Percentiles rank a stretch among this genome's conserved stretches.
Evolutionary conservation across 345 rosid genomes (phyloP).

Genomic region (Cochlearia excelsa): DNA sequence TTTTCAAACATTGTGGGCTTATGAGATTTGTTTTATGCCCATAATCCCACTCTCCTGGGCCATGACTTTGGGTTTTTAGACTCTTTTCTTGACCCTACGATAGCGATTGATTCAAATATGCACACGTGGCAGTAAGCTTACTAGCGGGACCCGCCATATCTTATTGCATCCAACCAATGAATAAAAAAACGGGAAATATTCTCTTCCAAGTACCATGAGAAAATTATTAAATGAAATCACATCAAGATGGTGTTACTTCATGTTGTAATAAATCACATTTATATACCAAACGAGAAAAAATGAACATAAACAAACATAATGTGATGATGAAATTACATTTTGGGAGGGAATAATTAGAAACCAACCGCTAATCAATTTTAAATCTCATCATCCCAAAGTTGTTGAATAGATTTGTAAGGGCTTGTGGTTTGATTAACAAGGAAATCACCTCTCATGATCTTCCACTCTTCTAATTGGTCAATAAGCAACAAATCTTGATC

Average conservation of each 20-base stretch:
- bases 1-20: no score
- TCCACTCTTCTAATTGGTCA: constrained; percentile 58
- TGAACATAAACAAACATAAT: constrained; percentile 5
- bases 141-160: no score
- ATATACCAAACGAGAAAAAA: constrained; percentile 19
- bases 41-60: no score
- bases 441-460: constrained; percentile 79
- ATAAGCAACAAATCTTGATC: constrained; percentile 51
- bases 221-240: not conserved
- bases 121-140: no score
- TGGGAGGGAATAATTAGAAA: constrained; percentile 1
- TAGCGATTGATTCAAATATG: no score
- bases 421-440: constrained; percentile 67
- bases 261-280: constrained; percentile 20
- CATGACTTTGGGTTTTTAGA: no score
- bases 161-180: no score
- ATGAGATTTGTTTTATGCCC: no score
- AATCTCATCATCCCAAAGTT: constrained; percentile 82
- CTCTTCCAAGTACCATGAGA: no score
- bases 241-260: constrained; percentile 9
- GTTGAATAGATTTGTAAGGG: constrained; percentile 61
- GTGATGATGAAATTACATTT: constrained; percentile 27
- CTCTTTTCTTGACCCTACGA: no score
- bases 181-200: no score
- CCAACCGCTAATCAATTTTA: constrained; percentile 31